Base-by-base conservation (phyloP, 2,329 filamentous ascomycete genomes). In the Ascochyta rabiei region DNA sequence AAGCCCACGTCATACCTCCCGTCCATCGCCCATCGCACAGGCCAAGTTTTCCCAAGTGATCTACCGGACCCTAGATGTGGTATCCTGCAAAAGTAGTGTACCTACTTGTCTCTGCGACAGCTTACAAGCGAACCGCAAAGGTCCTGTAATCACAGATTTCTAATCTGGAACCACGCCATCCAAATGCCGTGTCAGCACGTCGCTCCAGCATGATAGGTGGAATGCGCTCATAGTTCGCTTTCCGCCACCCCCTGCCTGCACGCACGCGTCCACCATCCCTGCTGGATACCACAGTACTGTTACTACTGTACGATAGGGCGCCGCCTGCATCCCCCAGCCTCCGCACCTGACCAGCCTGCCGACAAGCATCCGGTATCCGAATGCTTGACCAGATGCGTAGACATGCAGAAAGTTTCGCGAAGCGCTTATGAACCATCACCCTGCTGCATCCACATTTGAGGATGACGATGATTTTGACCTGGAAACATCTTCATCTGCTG, bases 1-100 rank as follows among this genome's bases (percentile, higher is more conserved):
- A 16, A 18, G 28, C 37, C 30, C 35, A 55, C 52, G 52, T 55
- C 52, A 55, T 55, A 33, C 42, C 30, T 33, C 28, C 28, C 23
- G 8, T 42, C 30, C 8, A 41, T 28, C 47, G 52, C 52, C 30
- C 8, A 41, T 28, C 47, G 52, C 52, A 55, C 52, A 42, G 37
- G 30, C 52, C 42, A 18, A 44, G 31, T 24, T 24, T 47, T 38
- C 6, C 30, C 16, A 19, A 49, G 21, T 31, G 52, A 55, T 55
- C 52, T 53, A 31, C 41, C 24, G 18, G 28, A 37, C 40, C 45
- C 51, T 2, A 23, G 21, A 6, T 6, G 21, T 23, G 21, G 21
- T 23, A 23, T 23, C 21, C 21, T 23, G 21, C 6, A 23, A 23
- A 23, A 23, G 21, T 23, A 6, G 21, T 23, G 21, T 23, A n/a